Base-by-base conservation (phyloP, 2,329 filamentous ascomycete genomes). In the Talaromyces sp. region DNA sequence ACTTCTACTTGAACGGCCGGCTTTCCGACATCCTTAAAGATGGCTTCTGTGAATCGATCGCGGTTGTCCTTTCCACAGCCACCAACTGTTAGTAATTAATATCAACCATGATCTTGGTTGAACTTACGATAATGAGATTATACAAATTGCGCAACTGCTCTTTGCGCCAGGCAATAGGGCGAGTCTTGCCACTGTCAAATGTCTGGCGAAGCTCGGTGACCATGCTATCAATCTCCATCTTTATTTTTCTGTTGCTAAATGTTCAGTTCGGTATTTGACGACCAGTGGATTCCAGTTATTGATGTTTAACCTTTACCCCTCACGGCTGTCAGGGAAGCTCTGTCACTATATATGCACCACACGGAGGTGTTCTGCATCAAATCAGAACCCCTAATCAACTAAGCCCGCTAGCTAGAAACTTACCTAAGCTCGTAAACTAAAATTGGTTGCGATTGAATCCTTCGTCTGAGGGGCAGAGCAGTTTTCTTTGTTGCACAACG, bases 31-130 rank as follows among this genome's bases (percentile, higher is more conserved):
- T 64, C 61, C n/a, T 64, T 64, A 53, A 47, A 54, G 15, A 64
- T 64, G 19, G 61, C 51, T 38, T 64, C 61, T n/a, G 40, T 27
- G 13, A 63, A 63, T 49, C 61, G 61, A 49, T 63, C 61, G 11
- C 61, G 61, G 29, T 64, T 64, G 22, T 64, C 61, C 61, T 64
- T n/a, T 19, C 7, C 4, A 64, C 4, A 49, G 11, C 10, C 19
- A n/a, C 11, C 25, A 19, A 15, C 11, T 0, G 5, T 54, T 17
- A 54, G 31, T 27, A 5, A 29, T 53, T 22, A 3, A 5, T 19
- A n/a, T 29, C 6, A n/a, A 15, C 25, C 5, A 27, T 51, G 5
- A 27, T 4, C 11, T 54, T 13, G 6, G 17, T 3, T 51, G 29
- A 34, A 49, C 61, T 36, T 58, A 63, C 61, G 13, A 63, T 43